Conservation (phyloP, 176 grass and related monocot genomes). For the Oryza glumipatula region DNA sequence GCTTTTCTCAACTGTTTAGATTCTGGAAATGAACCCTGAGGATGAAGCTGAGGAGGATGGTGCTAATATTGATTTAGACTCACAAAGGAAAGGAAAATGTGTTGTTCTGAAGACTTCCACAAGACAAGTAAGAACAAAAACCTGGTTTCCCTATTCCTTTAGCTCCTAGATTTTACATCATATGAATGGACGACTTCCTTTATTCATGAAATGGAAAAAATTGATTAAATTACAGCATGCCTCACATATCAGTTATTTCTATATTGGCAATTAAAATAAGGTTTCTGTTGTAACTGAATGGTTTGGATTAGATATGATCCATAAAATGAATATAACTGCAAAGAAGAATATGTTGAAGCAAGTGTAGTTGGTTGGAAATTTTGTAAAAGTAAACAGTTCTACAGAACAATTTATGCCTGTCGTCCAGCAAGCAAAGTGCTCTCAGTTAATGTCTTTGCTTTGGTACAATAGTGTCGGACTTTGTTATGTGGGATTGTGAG, state of each 20-base stretch:
- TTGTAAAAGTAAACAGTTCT: neutral
- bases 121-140: conserved; percentile 61
- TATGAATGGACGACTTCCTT: neutral
- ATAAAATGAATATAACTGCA: neutral
- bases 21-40: conserved; percentile 94
- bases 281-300: neutral
- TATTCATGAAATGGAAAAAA: neutral
- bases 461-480: neutral
- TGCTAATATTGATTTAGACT: conserved; percentile 91
- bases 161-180: neutral
- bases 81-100: conserved; percentile 92
- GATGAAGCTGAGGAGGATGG: conserved; percentile 90
- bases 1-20: conserved; percentile 48
- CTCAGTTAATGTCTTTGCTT: neutral
- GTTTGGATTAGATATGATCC: neutral
- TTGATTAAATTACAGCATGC: neutral
- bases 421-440: neutral
- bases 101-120: conserved; percentile 88
- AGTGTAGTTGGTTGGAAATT: neutral
- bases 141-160: neutral
- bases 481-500: neutral
- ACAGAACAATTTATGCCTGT: neutral
- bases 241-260: neutral
- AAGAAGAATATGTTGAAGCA: neutral
- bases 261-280: neutral